phyloP scores from a whole-genome alignment of 1,284 basidiomycete genomes.

The Austroboletus niveus region DNA sequence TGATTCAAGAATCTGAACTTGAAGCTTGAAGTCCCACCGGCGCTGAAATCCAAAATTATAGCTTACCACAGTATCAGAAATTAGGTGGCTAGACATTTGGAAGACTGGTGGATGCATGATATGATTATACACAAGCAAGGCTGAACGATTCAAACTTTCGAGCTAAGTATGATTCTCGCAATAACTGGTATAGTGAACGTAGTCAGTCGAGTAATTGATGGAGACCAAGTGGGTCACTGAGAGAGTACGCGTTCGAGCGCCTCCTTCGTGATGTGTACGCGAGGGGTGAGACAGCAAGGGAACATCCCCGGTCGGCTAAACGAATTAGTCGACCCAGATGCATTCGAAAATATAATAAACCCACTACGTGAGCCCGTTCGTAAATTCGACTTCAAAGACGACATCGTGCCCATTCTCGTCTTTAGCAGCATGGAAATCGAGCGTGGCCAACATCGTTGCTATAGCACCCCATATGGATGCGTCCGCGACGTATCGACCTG shows the following conservation, averaged over 20 bases:
- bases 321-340: neutral
- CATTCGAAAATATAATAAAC: neutral
- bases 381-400: constrained; percentile 6
- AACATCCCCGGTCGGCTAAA: neutral
- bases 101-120: too few relatives aligned
- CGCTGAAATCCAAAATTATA: too few relatives aligned
- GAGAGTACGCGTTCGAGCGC: neutral
- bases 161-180: too few relatives aligned
- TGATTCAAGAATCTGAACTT: too few relatives aligned
- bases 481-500: constrained; percentile 14
- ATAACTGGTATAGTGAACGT: too few relatives aligned
- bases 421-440: constrained; percentile 12
- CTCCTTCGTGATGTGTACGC: neutral
- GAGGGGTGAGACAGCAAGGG: neutral
- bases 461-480: constrained; percentile 20
- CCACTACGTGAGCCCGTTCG: constrained; percentile 8
- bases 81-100: too few relatives aligned
- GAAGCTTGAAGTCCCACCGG: too few relatives aligned
- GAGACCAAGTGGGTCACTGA: too few relatives aligned
- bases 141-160: too few relatives aligned
- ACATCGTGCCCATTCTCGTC: constrained; percentile 17
- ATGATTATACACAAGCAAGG: too few relatives aligned
- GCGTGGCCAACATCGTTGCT: constrained; percentile 18
- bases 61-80: too few relatives aligned
- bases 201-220: too few relatives aligned